Evolutionary conservation across 148 eudicot species (phyloP), one percentile per base, ranked within the genome.

Genomic region (Spergularia bocconei): DNA sequence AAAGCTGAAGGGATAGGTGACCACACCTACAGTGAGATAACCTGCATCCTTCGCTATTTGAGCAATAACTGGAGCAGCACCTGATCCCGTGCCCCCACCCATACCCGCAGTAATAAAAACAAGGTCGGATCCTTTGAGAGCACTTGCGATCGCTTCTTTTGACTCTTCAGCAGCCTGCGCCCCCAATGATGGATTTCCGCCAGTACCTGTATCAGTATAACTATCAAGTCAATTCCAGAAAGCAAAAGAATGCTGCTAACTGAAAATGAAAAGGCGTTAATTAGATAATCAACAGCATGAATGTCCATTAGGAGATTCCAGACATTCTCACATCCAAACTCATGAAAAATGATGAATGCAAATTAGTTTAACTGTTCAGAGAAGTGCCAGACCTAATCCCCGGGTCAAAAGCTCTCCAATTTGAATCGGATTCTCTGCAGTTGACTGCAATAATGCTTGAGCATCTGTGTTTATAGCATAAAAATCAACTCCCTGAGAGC

Each of bases 71-170:
- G 97, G 98, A 73, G 99, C 99, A 81, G 99, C 99, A 84, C 99
- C 98, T 38, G 99, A 95, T 14, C 99, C 99, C 19, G 99, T 95
- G 44, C 99, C 98, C 57, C 99, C 99, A 72, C 99, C 99, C 99
- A 95, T 95, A 44, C 99, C 98, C n/a, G 99, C 97, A 64, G 99
- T 95, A 83, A 95, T 86, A 72, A 95, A 95, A 33, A 95, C 99
- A 69, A 95, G 93, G 87, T 95, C 99, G 14, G 99, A 95, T 63
- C 99, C 99, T 82, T 88, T 89, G 33, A 92, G 93, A 52, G 98
- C 89, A 82, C 70, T 79, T 52, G 90, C 92, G 84, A 95, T 95
- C 16, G 90, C 81, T 76, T 95, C 99, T 85, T 81, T 91, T 38
- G 97, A 95, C 79, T 96, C 99, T 78, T 96, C 94, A 20, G 98